These are phyloP conservation scores for Nemania sp. DNA, from an alignment of 2,329 filamentous ascomycete species.

Conservation along the genomic window DNA sequence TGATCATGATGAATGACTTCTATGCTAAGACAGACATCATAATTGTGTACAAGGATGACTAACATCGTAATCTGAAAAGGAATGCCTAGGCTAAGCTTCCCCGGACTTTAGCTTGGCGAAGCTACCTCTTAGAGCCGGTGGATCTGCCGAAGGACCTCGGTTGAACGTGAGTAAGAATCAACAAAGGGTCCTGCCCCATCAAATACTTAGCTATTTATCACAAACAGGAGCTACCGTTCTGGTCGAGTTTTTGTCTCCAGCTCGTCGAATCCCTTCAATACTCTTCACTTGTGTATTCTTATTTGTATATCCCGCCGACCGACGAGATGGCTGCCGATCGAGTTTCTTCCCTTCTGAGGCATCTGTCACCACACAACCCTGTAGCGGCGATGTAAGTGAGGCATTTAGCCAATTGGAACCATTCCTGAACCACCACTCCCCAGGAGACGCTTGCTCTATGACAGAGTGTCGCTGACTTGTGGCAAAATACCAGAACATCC, in stretches of 20 bases:
- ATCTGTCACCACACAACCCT: constrained; percentile 75
- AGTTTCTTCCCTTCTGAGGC: constrained; percentile 84
- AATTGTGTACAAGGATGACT: background rate
- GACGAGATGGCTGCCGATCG: constrained; percentile 78
- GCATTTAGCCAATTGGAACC: background rate
- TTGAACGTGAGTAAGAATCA: constrained; percentile 6
- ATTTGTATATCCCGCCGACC: background rate
- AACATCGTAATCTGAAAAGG: background rate
- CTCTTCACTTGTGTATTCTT: background rate
- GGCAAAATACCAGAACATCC: constrained; percentile 64
- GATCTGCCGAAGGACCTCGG: constrained; percentile 24
- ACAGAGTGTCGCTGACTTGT: constrained; percentile 1
- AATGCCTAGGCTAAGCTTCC: background rate
- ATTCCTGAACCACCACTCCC: background rate
- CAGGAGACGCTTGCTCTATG: background rate
- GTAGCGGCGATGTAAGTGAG: constrained; percentile 75
- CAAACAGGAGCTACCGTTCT: background rate
- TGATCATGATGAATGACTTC: background rate
- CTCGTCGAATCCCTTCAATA: background rate
- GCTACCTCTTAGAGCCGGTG: background rate
- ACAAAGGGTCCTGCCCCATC: background rate
- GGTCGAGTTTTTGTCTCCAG: background rate
- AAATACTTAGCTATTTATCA: background rate
- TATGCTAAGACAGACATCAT: too few relatives aligned
- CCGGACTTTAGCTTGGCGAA: constrained; percentile 6